phyloP scores from a whole-genome alignment of 2,329 filamentous ascomycete genomes.

The Fusarium mangiferae region DNA sequence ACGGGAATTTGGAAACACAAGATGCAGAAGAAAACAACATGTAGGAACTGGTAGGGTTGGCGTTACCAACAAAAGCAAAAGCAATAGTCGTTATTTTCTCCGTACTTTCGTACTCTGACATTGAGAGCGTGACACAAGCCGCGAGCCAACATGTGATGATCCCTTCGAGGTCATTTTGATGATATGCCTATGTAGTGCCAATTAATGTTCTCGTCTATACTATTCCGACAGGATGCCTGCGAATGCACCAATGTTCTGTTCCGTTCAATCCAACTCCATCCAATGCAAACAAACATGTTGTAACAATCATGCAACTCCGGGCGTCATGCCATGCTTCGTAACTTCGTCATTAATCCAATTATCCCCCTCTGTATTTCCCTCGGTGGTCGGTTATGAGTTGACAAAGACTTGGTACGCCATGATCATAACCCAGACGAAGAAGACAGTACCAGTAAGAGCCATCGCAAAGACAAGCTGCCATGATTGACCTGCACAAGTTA shows the following conservation, averaged over 20 bases:
- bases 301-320: constrained; percentile 26
- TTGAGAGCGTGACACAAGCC: too few relatives aligned
- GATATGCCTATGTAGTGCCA: constrained; percentile 4
- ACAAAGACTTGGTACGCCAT: constrained; percentile 74
- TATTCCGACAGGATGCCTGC: background rate
- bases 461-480: constrained; percentile 75
- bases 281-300: constrained; percentile 12
- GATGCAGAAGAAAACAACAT: too few relatives aligned
- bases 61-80: too few relatives aligned
- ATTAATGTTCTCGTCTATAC: background rate
- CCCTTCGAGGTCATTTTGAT: background rate
- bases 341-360: constrained; percentile 21
- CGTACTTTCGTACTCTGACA: too few relatives aligned
- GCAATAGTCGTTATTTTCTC: too few relatives aligned
- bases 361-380: background rate
- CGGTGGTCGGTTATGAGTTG: constrained; percentile 45
- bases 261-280: constrained; percentile 21
- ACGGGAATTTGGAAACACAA: too few relatives aligned
- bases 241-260: constrained; percentile 22
- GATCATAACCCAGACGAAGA: constrained; percentile 75
- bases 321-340: constrained; percentile 34
- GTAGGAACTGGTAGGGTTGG: too few relatives aligned
- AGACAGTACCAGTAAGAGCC: constrained; percentile 67
- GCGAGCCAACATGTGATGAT: background rate
- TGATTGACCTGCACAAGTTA: constrained; percentile 60